Percentiles rank a stretch among this genome's conserved stretches.
Evolutionary conservation across 257 asterid species (phyloP).

Genomic region (Nicotiana tomentosiformis): DNA sequence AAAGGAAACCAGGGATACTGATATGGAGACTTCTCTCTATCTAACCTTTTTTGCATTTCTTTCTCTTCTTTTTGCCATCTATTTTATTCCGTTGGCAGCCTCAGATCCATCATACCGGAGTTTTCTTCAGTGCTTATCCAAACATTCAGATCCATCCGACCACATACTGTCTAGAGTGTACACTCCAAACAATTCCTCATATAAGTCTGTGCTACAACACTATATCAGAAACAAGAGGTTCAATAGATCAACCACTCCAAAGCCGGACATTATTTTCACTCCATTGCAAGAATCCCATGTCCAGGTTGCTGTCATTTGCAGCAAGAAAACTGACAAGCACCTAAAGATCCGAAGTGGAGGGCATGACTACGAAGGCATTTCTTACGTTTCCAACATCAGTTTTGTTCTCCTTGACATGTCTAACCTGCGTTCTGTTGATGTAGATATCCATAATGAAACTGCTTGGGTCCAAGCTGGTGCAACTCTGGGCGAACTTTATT

Average conservation of each 20-base stretch:
- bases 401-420: conserved; percentile 50
- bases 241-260: conserved; percentile 39
- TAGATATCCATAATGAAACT: conserved; percentile 23
- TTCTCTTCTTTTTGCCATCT: background rate
- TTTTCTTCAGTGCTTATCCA: conserved; percentile 26
- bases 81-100: background rate
- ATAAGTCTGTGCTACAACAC: conserved; percentile 26
- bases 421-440: conserved; percentile 32
- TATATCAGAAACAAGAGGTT: conserved; percentile 48
- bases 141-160: conserved; percentile 13
- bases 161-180: conserved; percentile 26
- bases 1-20: background rate
- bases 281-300: conserved; percentile 34
- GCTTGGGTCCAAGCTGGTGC: conserved; percentile 65
- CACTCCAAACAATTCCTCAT: conserved; percentile 31
- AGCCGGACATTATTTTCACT: conserved; percentile 34
- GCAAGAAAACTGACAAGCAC: conserved; percentile 25
- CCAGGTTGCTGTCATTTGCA: conserved; percentile 40
- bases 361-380: conserved; percentile 53
- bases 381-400: conserved; percentile 33
- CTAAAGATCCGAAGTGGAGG: conserved; percentile 65
- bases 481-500: conserved; percentile 49
- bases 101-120: conserved; percentile 15
- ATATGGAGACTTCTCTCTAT: conserved; percentile 4
- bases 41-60: background rate